These are phyloP conservation scores for Candida smagusa DNA, from an alignment of 1,139 yeast genomes.

Conservation along the genomic window DNA sequence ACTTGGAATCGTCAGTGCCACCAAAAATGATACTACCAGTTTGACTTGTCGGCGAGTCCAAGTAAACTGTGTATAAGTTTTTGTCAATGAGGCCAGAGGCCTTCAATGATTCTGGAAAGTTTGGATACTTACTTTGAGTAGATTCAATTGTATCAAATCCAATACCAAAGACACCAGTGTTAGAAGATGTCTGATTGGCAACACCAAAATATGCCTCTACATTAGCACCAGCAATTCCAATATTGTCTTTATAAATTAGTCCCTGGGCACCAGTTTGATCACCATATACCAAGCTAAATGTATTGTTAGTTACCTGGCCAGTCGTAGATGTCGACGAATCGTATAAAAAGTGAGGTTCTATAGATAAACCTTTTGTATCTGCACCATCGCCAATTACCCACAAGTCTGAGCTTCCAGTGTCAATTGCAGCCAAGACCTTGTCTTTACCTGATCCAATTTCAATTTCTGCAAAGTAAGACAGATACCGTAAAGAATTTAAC, in stretches of 20 bases:
- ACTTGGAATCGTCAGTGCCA: too few relatives aligned
- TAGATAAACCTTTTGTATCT: constrained; percentile 10
- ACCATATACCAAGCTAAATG: constrained; percentile 7
- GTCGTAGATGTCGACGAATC: constrained; percentile 11
- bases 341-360: constrained; percentile 4
- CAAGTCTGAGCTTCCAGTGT: constrained; percentile 20
- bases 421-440: constrained; percentile 12
- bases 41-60: constrained; percentile 10
- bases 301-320: not conserved
- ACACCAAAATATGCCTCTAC: constrained; percentile 13
- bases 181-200: not conserved
- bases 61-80: constrained; percentile 18
- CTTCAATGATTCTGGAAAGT: constrained; percentile 25
- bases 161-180: constrained; percentile 15
- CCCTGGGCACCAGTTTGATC: constrained; percentile 7
- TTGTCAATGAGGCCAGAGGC: constrained; percentile 20
- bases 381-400: constrained; percentile 10
- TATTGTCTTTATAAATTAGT: constrained; percentile 6
- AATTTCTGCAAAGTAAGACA: constrained; percentile 6
- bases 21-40: constrained; percentile 19
- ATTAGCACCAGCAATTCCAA: constrained; percentile 4
- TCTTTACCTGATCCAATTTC: constrained; percentile 13
- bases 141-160: constrained; percentile 7
- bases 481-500: too few relatives aligned
- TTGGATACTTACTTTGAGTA: constrained; percentile 16